Conservation (phyloP, 257 asterid genomes). For the Rauvolfia tetraphylla region DNA sequence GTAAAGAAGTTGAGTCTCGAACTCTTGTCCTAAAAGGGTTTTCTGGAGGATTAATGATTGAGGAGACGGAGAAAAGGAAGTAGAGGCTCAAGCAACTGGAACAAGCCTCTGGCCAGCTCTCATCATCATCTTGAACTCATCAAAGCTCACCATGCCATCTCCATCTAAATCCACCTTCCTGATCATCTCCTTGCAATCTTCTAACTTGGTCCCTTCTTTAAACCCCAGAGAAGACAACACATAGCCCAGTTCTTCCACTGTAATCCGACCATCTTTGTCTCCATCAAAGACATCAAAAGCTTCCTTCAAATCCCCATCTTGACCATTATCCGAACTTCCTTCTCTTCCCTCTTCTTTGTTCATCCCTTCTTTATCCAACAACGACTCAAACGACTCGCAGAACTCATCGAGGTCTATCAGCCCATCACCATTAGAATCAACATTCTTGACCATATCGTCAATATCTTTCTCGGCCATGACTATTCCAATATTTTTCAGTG, state of each 20-base stretch:
- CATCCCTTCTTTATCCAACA: conserved; percentile 20
- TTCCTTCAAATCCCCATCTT: conserved; percentile 50
- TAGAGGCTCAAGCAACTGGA: conserved; percentile 30
- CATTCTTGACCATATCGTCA: conserved; percentile 60
- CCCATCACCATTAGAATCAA: conserved; percentile 70
- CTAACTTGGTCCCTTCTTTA: conserved; percentile 52
- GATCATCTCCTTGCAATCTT: conserved; percentile 76
- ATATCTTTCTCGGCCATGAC: conserved; percentile 53
- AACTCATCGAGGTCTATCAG: conserved; percentile 74
- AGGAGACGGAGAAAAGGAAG: not conserved
- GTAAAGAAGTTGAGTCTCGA: not conserved
- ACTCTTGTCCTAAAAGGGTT: not conserved
- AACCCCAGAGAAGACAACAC: conserved; percentile 68
- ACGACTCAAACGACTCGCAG: conserved; percentile 45
- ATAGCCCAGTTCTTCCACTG: conserved; percentile 65
- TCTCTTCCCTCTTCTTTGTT: not conserved
- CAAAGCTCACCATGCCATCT: conserved; percentile 82
- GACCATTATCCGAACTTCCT: conserved; percentile 17
- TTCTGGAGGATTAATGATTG: not conserved
- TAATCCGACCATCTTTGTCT: conserved; percentile 66
- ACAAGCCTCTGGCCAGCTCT: conserved; percentile 44
- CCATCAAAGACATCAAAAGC: conserved; percentile 83
- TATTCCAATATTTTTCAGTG: conserved; percentile 65
- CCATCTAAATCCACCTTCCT: conserved; percentile 73
- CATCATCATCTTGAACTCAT: conserved; percentile 81